A percentile compares a stretch with the other conserved stretches of the same genome.
Conservation (phyloP, 352 stramenopile species). For the Phytopythium delawarense region DNA sequence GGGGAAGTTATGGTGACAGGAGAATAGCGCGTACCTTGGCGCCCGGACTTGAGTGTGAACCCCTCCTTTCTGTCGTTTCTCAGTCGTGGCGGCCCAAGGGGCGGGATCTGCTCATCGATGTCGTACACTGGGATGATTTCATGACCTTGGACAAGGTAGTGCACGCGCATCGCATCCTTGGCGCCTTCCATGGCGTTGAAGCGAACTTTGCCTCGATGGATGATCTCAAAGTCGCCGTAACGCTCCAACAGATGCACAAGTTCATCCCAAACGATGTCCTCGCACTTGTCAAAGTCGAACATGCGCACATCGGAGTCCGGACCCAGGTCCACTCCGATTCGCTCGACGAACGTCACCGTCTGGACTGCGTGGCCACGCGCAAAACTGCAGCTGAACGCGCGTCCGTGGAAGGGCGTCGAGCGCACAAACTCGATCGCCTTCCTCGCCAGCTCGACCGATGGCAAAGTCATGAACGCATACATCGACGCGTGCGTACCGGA, state of each 20-base stretch:
- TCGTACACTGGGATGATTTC: constrained; percentile 71
- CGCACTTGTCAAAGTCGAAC: constrained; percentile 43
- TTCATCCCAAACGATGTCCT: constrained; percentile 39
- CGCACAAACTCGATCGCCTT: constrained; percentile 50
- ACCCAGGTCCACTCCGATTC: constrained; percentile 23
- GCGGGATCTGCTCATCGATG: constrained; percentile 47
- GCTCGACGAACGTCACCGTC: constrained; percentile 63
- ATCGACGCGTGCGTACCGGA: constrained; percentile 17
- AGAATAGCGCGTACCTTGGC: constrained; percentile 24
- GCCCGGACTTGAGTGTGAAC: constrained; percentile 54
- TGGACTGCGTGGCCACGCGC: constrained; percentile 60
- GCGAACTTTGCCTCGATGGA: constrained; percentile 41
- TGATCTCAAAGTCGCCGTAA: constrained; percentile 43
- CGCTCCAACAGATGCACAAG: constrained; percentile 37
- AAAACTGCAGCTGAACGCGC: constrained; percentile 61
- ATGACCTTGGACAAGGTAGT: constrained; percentile 38
- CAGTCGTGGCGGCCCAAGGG: constrained; percentile 40
- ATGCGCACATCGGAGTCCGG: constrained; percentile 37
- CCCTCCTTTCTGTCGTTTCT: constrained; percentile 24
- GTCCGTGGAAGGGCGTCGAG: constrained; percentile 31
- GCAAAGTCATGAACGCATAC: constrained; percentile 70
- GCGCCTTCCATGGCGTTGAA: constrained; percentile 50
- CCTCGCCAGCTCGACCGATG: constrained; percentile 41
- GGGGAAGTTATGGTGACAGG: neutral
- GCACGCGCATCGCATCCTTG: constrained; percentile 51